Evolutionary conservation across 768 basidiomycete species (phyloP).

Genomic region (Leccinellum rugosiceps): DNA sequence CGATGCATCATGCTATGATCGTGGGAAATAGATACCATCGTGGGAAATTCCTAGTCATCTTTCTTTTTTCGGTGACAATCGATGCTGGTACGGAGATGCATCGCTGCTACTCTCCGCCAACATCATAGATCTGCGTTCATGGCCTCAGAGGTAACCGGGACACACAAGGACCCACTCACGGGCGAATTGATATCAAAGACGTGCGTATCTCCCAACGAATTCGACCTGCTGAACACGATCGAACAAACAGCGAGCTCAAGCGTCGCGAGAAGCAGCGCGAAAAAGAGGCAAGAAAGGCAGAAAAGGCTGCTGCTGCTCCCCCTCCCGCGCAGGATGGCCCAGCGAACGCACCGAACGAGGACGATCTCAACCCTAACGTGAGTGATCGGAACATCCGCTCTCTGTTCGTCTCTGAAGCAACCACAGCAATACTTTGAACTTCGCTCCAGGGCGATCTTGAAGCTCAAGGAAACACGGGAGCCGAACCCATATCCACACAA

Average conservation of each 20-base stretch:
- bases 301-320: conserved; percentile 61
- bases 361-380: conserved; percentile 89
- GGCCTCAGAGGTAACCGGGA: conserved; percentile 35
- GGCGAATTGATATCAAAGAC: conserved; percentile 97
- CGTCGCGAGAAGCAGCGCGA: conserved; percentile 82
- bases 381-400: conserved; percentile 30
- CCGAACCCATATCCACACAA: conserved; percentile 99
- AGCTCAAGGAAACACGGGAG: conserved; percentile 76
- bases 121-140: conserved; percentile 22
- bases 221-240: conserved; percentile 28
- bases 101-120: conserved; percentile 7
- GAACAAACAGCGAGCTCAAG: conserved; percentile 79
- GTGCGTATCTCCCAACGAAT: conserved; percentile 43
- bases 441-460: conserved; percentile 83
- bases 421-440: conserved; percentile 94
- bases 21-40: neutral
- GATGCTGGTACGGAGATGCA: conserved; percentile 26
- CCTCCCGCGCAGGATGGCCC: conserved; percentile 34
- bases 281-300: conserved; percentile 70
- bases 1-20: conserved; percentile 3
- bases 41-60: conserved; percentile 3
- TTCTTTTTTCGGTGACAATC: conserved; percentile 15
- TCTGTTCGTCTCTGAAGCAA: neutral
- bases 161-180: conserved; percentile 78
- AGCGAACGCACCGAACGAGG: conserved; percentile 54